Conservation (phyloP, 2,329 filamentous ascomycete genomes). For the Zymoseptoria tritici region DNA sequence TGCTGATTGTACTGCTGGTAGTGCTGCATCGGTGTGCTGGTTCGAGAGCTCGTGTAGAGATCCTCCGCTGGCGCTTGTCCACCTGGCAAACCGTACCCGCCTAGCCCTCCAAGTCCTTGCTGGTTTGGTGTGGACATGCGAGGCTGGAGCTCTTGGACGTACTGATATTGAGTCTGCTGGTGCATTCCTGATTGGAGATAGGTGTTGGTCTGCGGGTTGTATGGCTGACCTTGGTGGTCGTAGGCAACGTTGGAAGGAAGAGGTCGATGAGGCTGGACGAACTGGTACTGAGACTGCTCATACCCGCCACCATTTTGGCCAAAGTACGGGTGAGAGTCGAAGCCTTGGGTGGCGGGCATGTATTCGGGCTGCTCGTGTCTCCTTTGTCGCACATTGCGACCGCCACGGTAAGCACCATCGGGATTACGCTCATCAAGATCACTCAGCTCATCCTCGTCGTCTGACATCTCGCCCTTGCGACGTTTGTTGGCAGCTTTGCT, state of each 20-base stretch:
- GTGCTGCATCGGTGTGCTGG: slow-evolving; percentile 25
- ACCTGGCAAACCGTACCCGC: slow-evolving; percentile 28
- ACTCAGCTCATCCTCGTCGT: slow-evolving; percentile 28
- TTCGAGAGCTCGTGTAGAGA: slow-evolving; percentile 23
- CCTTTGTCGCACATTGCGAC: slow-evolving; percentile 20
- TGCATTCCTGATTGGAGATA: slow-evolving; percentile 19
- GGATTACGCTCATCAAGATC: slow-evolving; percentile 29
- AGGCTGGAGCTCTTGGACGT: slow-evolving; percentile 23
- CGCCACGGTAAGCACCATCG: slow-evolving; percentile 27
- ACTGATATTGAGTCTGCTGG: slow-evolving; percentile 19
- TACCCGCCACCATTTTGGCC: slow-evolving; percentile 21
- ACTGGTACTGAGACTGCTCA: slow-evolving; percentile 25
- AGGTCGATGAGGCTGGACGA: slow-evolving; percentile 22
- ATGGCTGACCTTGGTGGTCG: slow-evolving; percentile 20
- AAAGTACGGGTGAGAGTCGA: slow-evolving; percentile 28
- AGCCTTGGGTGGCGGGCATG: slow-evolving; percentile 23
- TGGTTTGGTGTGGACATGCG: slow-evolving; percentile 21
- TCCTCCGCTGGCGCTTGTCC: slow-evolving; percentile 22
- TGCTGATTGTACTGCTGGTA: slow-evolving; percentile 22
- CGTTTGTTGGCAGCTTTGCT: slow-evolving; percentile 59
- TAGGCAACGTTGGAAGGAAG: slow-evolving; percentile 26
- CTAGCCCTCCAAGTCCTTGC: slow-evolving; percentile 9
- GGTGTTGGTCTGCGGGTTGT: slow-evolving; percentile 22
- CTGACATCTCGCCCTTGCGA: slow-evolving; percentile 28
- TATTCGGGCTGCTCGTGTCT: slow-evolving; percentile 20